Base-by-base conservation (phyloP, 208 protist species). In the Acanthamoeba lenticulata region DNA sequence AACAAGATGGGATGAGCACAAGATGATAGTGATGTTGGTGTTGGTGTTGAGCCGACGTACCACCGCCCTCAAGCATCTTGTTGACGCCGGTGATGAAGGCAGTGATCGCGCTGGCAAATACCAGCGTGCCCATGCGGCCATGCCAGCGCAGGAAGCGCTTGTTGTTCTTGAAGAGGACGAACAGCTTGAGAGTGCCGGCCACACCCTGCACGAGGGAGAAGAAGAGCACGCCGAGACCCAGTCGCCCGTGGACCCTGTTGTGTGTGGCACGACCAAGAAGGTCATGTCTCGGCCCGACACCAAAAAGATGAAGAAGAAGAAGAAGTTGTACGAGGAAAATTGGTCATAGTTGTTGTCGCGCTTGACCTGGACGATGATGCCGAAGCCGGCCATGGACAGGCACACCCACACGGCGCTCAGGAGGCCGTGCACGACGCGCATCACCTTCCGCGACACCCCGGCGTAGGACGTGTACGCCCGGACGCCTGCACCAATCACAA, bases 301-400 rank as follows among this genome's bases (percentile, higher is more conserved):
- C n/a, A n/a, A n/a, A n/a, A n/a, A 69, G 60, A 34, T 5, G 29
- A 69, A 21, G 29, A 69, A 69, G 13, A 69, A 79, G 57, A 65
- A 9, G 57, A 34, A 9, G 27, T 7, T 27, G 57, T 69, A 69
- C 69, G 69, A 47, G 40, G 9, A 32, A 32, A 47, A 81, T 32
- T 45, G 69, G 9, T 21, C 17, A 3, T 47, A n/a, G 69, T 29
- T 11, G 40, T 4, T 47, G 4, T 81, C 69, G 36, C 45, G 38
- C 69, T 81, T 81, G 69, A 81, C 69, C 40, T 81, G 34, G 4
- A 47, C 69, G 69, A 81, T 81, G 69, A 81, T 47, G 69, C 38
- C 69, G 11, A 81, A 29, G 1, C 38, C 69, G 40, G 69, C 69
- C 4, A 81, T 47, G 69, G 69, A 42, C 11, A 81, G 27, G 36